Evolutionary conservation across 441 rosid genomes (phyloP).

Genomic region (Erodium moschatum): DNA sequence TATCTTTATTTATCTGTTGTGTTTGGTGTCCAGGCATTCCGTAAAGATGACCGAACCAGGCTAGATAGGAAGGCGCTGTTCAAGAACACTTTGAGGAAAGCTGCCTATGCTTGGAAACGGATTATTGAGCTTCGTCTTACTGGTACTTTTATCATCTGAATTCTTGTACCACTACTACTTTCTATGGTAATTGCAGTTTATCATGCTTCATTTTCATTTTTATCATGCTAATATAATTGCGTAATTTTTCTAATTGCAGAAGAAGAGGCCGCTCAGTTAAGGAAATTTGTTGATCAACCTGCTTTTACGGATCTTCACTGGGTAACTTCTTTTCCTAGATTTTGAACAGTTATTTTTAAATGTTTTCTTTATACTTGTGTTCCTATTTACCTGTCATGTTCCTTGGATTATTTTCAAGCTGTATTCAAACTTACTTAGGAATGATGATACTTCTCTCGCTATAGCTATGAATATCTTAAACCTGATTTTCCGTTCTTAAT

Average conservation of each 20-base stretch:
- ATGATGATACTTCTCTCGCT: background rate
- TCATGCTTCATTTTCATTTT: background rate
- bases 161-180: background rate
- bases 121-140: conserved; percentile 68
- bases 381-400: background rate
- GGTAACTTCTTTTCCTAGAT: conserved; percentile 32
- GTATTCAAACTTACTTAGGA: no score
- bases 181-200: background rate
- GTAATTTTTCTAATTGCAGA: conserved; percentile 41
- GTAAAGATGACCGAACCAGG: conserved; percentile 57
- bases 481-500: background rate
- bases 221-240: background rate
- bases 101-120: conserved; percentile 76
- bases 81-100: conserved; percentile 67
- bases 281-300: conserved; percentile 69
- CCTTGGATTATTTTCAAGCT: background rate
- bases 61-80: conserved; percentile 70
- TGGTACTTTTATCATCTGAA: conserved; percentile 31
- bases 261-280: conserved; percentile 56
- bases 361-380: background rate
- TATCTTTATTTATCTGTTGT: background rate
- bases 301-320: conserved; percentile 83
- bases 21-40: conserved; percentile 42
- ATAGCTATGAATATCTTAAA: background rate
- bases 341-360: background rate